Evolutionary conservation across 2,329 filamentous ascomycete species (phyloP).

Genomic region (Curvularia hawaiiensis): DNA sequence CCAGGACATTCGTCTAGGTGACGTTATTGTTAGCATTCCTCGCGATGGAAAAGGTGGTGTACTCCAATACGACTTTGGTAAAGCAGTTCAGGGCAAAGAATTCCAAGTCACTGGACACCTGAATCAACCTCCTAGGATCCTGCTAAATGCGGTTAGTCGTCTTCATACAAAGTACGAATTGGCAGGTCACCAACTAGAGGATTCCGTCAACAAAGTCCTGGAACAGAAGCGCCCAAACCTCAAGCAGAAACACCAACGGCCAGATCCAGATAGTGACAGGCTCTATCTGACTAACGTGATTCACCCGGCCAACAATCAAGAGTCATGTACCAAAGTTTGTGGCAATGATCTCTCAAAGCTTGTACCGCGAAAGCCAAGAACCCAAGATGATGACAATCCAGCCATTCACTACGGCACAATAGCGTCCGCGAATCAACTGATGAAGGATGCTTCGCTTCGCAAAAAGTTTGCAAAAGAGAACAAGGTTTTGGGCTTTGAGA

Average conservation of each 20-base stretch:
- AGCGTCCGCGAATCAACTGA: not conserved
- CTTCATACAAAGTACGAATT: not conserved
- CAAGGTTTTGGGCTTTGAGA: conserved; percentile 2
- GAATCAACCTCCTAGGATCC: not conserved
- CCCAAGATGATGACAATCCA: not conserved
- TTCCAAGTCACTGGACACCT: not conserved
- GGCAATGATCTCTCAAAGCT: not conserved
- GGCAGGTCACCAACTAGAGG: not conserved
- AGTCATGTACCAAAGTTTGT: not conserved
- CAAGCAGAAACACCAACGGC: not conserved
- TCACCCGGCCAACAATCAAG: not conserved
- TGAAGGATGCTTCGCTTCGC: not conserved
- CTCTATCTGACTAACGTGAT: not conserved
- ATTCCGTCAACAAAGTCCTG: not conserved
- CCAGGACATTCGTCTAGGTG: not conserved
- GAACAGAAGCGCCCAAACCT: not conserved
- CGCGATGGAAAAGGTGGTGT: not conserved
- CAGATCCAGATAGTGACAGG: not conserved
- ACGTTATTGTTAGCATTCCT: not conserved
- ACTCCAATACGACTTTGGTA: not conserved
- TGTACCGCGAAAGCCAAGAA: not conserved
- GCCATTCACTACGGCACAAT: not conserved
- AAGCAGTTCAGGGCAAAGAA: not conserved
- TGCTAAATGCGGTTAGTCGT: not conserved
- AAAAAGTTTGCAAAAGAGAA: not conserved